Evolutionary conservation across 805 yeast species (phyloP).

Genomic region (Ogataea pini): DNA sequence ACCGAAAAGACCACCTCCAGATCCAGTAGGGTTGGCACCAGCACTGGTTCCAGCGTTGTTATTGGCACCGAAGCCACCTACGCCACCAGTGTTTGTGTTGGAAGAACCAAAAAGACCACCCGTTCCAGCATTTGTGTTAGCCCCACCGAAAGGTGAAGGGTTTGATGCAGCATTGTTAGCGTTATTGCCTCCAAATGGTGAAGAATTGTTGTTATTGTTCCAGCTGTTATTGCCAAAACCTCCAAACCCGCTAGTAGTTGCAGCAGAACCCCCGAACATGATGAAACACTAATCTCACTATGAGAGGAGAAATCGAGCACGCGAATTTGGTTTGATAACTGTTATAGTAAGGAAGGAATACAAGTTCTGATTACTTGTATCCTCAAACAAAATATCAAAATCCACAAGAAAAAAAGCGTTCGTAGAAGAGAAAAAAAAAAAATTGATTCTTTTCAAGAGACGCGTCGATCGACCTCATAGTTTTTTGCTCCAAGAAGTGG

Average conservation of each 20-base stretch:
- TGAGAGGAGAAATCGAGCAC: not conserved
- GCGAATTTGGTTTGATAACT: not conserved
- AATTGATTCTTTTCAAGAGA: not conserved
- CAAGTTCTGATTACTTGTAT: not conserved
- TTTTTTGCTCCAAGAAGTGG: too few species aligned
- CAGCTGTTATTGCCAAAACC: conserved; percentile 45
- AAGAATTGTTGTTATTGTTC: conserved; percentile 17
- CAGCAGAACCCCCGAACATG: conserved; percentile 10
- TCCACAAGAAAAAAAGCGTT: conserved; percentile 6
- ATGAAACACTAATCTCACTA: conserved; percentile 1
- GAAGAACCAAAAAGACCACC: conserved; percentile 40
- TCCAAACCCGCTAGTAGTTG: conserved; percentile 44
- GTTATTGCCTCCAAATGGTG: conserved; percentile 33
- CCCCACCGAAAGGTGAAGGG: conserved; percentile 16
- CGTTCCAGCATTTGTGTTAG: conserved; percentile 24
- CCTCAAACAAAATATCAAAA: not conserved
- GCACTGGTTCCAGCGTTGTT: conserved; percentile 26
- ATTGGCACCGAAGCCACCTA: conserved; percentile 30
- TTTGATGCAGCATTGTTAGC: conserved; percentile 13
- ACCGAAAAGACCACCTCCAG: conserved; percentile 34
- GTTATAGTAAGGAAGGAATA: not conserved
- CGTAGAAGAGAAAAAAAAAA: not conserved
- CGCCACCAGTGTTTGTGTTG: conserved; percentile 22
- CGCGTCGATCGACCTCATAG: not conserved
- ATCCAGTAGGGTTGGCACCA: conserved; percentile 16